Base-by-base conservation (phyloP, 2,329 filamentous ascomycete genomes). In the Fusarium papillatum region DNA sequence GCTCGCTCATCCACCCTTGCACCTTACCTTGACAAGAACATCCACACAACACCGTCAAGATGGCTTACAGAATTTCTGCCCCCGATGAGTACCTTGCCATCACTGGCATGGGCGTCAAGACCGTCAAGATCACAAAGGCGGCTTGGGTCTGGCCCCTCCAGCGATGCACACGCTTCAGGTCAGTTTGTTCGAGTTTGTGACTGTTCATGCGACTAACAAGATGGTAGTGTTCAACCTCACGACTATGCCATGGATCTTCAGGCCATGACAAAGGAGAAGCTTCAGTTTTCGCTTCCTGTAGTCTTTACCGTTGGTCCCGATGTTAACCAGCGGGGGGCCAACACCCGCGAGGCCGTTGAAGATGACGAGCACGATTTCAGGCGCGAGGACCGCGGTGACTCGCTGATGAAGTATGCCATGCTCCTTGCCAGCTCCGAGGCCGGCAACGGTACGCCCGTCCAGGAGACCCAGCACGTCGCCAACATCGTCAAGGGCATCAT, bases 401-500 rank as follows among this genome's bases (percentile, higher is more conserved):
- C 94, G 3, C 88, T 98, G 61, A 91, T 92, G 84, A 97, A 96
- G 85, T 97, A 96, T 80, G 95, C 95, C 64, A 93, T 95, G 83
- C 89, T 97, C 0, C 87, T 97, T 7, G 94, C 94, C 7, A 93
- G 93, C 70, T 93, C 94, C 64, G 83, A 77, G 4, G 55, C 4
- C 4, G 17, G 48, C 10, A 55, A 14, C 29, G 13, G 85, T 4
- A 85, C 87, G 77, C 82, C 81, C 43, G 76, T 82, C 36, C 82
- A 85, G 19, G 78, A 82, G 64, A 79, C 85, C 83, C 75, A 90
- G 66, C 94, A 96, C 84, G 92, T 97, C 19, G 93, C 94, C 80
- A 94, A 94, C 77, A 97, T 97, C 73, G 93, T 97, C 83, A 96
- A 95, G 83, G 95, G 95, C 71, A 95, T 97, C 82, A 97, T 97